These are phyloP conservation scores for Orychophragmus violaceus DNA, from an alignment of 345 rosid genomes.

Conservation along the genomic window DNA sequence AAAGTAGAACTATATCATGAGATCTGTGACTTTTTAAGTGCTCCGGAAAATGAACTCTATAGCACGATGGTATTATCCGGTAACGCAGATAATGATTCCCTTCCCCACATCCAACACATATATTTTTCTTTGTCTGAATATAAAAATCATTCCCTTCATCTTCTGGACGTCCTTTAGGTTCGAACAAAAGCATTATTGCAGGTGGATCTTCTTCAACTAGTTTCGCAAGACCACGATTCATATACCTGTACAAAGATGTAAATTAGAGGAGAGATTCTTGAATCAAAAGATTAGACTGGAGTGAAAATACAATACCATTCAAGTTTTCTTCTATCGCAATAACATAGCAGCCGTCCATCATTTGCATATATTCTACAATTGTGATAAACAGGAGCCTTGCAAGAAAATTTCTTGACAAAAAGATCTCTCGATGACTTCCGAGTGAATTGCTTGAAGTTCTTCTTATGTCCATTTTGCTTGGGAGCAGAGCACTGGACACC, in stretches of 20 bases:
- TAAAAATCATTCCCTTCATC: slow-evolving; percentile 96
- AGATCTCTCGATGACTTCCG: slow-evolving; percentile 70
- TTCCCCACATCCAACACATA: slow-evolving; percentile 95
- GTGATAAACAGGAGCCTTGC: slow-evolving; percentile 96
- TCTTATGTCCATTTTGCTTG: slow-evolving; percentile 49
- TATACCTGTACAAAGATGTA: slow-evolving; percentile 48
- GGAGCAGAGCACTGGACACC: slow-evolving; percentile 32
- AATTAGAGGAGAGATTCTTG: slow-evolving; percentile 7
- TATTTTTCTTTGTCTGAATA: slow-evolving; percentile 85
- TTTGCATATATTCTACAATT: slow-evolving; percentile 91
- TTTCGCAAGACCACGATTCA: slow-evolving; percentile 71
- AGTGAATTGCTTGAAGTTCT: slow-evolving; percentile 45
- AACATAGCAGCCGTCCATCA: slow-evolving; percentile 90
- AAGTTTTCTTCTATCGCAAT: slow-evolving; percentile 82
- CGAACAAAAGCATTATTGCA: slow-evolving; percentile 86
- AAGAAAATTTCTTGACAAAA: slow-evolving; percentile 86
- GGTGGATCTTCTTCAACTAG: slow-evolving; percentile 75
- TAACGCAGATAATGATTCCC: slow-evolving; percentile 90
- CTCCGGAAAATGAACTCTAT: slow-evolving; percentile 95
- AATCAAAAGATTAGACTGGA: background rate
- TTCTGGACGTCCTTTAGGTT: slow-evolving; percentile 97
- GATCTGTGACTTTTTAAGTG: slow-evolving; percentile 98
- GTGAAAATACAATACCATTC: slow-evolving; percentile 54
- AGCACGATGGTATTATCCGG: slow-evolving; percentile 91
- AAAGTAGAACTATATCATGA: slow-evolving; percentile 92